Base-by-base conservation (phyloP, 2,329 filamentous ascomycete species). In the Penicillium sp. region DNA sequence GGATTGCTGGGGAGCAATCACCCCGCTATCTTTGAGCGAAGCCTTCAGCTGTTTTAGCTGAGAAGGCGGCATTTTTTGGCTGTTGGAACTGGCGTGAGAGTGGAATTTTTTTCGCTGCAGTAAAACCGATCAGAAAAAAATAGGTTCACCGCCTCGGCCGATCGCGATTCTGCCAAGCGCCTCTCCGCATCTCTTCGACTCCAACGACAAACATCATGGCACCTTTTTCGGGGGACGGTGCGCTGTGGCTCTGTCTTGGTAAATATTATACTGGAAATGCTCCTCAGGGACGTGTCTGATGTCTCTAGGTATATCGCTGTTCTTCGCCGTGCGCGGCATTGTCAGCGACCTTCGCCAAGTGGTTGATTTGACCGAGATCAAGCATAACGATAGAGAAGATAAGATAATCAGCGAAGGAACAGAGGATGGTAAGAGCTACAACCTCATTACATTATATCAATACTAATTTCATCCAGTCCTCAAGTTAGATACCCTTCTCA, bases 41-140 rank as follows among this genome's bases (percentile, higher is more conserved):
- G 89, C 83, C 76, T 97, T 99, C 42, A 99, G 83, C 74, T 92
- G 88, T 76, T 97, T 99, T 53, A 99, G 82, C 78, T 99, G 95
- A 12, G 95, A 99, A 58, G 92, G 90, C 63, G 93, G 86, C 94
- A 99, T 99, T 50, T 65, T 38, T 76, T 62, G 67, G 41, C 49
- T 51, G 46, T 29, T 42, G 44, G 41, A 48, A 41, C 50, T 59
- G 56, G 13, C 51, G 53, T 51, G 46, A 54, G 58, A 63, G 56
- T 63, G 53, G 56, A 50, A 60, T 64, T 66, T 66, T 66, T 66
- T 63, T 61, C n/a, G 57, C 48, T 47, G 49, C 45, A 47, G 49
- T 49, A 49, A 51, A 52, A 49, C 42, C 41, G 39, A 51, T 52
- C 49, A 54, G 47, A 63, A 68, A 69, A 69, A 65, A 65, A 53